These are phyloP conservation scores for Chaetomium globosum DNA, from an alignment of 2,329 filamentous ascomycete genomes.

Conservation along the genomic window DNA sequence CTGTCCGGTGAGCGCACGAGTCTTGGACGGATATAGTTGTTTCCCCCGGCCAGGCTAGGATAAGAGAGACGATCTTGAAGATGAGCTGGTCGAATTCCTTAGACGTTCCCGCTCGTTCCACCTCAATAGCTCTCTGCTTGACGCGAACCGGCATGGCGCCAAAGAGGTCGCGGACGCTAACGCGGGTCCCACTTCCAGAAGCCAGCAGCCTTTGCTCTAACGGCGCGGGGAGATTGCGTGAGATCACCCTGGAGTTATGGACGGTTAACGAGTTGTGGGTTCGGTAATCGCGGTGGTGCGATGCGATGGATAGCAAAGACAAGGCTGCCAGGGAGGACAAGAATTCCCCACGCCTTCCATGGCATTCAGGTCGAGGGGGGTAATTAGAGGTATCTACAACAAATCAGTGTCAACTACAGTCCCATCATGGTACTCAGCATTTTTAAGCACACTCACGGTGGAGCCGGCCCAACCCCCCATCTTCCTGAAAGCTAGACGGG, in stretches of 20 bases:
- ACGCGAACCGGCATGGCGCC: constrained; percentile 88
- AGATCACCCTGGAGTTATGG: constrained; percentile 68
- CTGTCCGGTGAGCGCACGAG: constrained; percentile 41
- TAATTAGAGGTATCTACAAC: constrained; percentile 76
- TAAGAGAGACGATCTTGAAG: constrained; percentile 60
- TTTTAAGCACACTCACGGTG: constrained; percentile 59
- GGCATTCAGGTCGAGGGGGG: constrained; percentile 47
- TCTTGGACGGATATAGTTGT: constrained; percentile 64
- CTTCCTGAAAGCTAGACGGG: constrained; percentile 69
- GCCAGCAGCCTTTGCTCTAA: constrained; percentile 58
- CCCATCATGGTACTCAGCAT: background rate
- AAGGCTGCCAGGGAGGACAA: constrained; percentile 74
- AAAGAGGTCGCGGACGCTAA: constrained; percentile 79
- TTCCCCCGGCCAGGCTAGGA: constrained; percentile 68
- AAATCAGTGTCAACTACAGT: constrained; percentile 26
- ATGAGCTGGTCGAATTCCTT: constrained; percentile 69
- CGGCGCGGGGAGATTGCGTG: constrained; percentile 64
- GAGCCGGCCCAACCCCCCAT: constrained; percentile 71
- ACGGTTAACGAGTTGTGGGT: constrained; percentile 68
- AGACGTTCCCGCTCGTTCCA: constrained; percentile 54
- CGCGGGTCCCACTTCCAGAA: constrained; percentile 70
- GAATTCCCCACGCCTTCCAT: constrained; percentile 75
- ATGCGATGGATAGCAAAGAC: constrained; percentile 76
- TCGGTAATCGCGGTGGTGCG: constrained; percentile 63
- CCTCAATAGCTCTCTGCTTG: constrained; percentile 68